Conservation (phyloP, 129 eudicot genomes). For the Solidago caesia region DNA sequence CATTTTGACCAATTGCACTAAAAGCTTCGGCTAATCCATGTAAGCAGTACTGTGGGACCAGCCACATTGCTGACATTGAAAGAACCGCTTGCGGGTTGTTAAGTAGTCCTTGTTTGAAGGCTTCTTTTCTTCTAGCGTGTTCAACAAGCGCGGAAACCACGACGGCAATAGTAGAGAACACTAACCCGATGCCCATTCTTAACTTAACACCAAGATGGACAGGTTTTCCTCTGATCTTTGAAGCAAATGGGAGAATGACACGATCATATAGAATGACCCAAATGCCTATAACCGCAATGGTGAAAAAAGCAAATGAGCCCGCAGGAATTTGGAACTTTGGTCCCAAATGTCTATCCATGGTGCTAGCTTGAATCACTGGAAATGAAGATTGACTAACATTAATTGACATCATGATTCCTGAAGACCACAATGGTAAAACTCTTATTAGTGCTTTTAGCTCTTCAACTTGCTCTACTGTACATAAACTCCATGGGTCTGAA, state of each 20-base stretch:
- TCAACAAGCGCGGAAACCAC: constrained; percentile 47
- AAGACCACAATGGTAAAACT: constrained; percentile 56
- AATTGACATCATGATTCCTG: constrained; percentile 49
- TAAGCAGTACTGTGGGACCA: constrained; percentile 40
- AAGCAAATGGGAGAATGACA: constrained; percentile 38
- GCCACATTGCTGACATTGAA: constrained; percentile 53
- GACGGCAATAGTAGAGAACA: constrained; percentile 43
- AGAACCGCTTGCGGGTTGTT: constrained; percentile 33
- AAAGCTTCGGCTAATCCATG: constrained; percentile 54
- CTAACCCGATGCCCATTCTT: constrained; percentile 51
- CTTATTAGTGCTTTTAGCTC: constrained; percentile 49
- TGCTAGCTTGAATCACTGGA: constrained; percentile 40
- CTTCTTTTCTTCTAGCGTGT: constrained; percentile 38
- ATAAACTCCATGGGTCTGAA: constrained; percentile 48
- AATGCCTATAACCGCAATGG: constrained; percentile 31
- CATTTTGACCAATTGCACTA: constrained; percentile 44
- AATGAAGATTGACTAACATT: constrained; percentile 40
- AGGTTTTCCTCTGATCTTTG: constrained; percentile 49
- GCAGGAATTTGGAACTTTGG: constrained; percentile 49
- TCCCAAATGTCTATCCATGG: constrained; percentile 51
- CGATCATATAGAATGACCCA: constrained; percentile 54
- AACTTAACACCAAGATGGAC: constrained; percentile 43
- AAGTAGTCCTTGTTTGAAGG: constrained; percentile 31
- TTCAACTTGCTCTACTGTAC: constrained; percentile 48
- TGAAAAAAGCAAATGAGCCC: constrained; percentile 47